These are phyloP conservation scores for Penicillium diatomitis DNA, from an alignment of 495 filamentous ascomycete genomes.

Conservation along the genomic window DNA sequence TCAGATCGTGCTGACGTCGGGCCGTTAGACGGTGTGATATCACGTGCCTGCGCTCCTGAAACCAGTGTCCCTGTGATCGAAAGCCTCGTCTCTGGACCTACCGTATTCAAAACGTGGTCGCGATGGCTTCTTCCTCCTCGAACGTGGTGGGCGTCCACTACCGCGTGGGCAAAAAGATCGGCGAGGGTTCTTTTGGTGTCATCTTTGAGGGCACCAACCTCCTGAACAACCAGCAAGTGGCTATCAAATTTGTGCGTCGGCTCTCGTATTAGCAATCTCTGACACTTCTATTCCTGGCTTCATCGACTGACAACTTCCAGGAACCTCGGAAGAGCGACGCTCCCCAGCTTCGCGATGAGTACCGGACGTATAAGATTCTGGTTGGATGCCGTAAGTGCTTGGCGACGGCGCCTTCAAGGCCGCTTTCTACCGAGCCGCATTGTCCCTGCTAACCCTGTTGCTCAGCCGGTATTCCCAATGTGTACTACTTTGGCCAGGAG, in stretches of 20 bases:
- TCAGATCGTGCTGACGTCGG: conserved; percentile 14
- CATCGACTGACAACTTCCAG: conserved; percentile 34
- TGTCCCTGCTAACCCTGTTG: neutral
- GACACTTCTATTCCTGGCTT: neutral
- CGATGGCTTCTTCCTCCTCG: conserved; percentile 88
- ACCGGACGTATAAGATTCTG: conserved; percentile 98
- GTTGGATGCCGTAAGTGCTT: conserved; percentile 93
- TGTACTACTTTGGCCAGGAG: conserved; percentile 99
- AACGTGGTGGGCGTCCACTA: conserved; percentile 99
- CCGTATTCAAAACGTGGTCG: conserved; percentile 2
- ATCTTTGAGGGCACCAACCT: conserved; percentile 99
- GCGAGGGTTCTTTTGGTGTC: conserved; percentile 97
- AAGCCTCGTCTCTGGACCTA: conserved; percentile 11
- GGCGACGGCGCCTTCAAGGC: neutral
- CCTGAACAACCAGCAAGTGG: conserved; percentile 97
- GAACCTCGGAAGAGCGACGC: conserved; percentile 99
- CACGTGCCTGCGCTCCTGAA: conserved; percentile 25
- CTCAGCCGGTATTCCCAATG: conserved; percentile 94
- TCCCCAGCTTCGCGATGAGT: conserved; percentile 96
- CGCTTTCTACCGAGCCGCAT: neutral
- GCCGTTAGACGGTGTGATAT: conserved; percentile 10
- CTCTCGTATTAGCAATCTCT: neutral
- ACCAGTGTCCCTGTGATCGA: conserved; percentile 17
- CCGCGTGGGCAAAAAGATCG: conserved; percentile 98
- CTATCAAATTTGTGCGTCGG: conserved; percentile 93